Base-by-base conservation (phyloP, 352 stramenopile genomes). In the Globisporangium viniferum region DNA sequence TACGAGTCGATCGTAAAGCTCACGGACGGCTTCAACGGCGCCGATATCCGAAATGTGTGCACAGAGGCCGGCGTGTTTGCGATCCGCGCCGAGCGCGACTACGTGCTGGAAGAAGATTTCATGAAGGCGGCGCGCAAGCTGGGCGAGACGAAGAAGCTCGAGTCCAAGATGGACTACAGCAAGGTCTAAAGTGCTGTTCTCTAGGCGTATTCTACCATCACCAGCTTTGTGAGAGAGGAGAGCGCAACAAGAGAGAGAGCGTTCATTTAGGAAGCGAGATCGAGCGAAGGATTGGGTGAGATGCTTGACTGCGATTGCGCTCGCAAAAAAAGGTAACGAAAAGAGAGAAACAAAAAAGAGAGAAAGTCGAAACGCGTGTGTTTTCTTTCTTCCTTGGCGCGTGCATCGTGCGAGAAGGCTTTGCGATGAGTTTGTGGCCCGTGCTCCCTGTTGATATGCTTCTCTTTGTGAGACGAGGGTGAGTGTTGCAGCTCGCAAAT, bases 111-210 rank as follows among this genome's bases (percentile, higher is more conserved):
- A 76, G 98, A 99, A 74, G 98, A 99, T 78, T 99, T 99, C 77
- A 99, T 99, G 97, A 99, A 99, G 89, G 98, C 98, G 2, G 97
- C 97, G 58, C 91, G 98, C 64, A 99, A 99, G 88, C 92, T 99
- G 72, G 91, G 92, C 36, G 98, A 99, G 71, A 97, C 92, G 66
- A 99, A 99, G 94, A 99, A 99, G 82, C 91, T 99, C 54, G 98
- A 99, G 86, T 98, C 90, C 62, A 99, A 99, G 87, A 95, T 99
- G 80, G 97, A 99, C 83, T 99, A 99, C 84, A 98, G 89, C 84
- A 99, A 99, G 86, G 97, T 99, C 72, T 99, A 98, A 98, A 64
- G 36, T 29, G 14, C 15, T 49, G 39, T 46, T n/a, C 6, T 18
- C n/a, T n/a, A 46, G 39, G 12, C 39, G 10, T n/a, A 24, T 46